Evolutionary conservation across 208 protist genomes (phyloP).

Genomic region (Strigomonas culicis): DNA sequence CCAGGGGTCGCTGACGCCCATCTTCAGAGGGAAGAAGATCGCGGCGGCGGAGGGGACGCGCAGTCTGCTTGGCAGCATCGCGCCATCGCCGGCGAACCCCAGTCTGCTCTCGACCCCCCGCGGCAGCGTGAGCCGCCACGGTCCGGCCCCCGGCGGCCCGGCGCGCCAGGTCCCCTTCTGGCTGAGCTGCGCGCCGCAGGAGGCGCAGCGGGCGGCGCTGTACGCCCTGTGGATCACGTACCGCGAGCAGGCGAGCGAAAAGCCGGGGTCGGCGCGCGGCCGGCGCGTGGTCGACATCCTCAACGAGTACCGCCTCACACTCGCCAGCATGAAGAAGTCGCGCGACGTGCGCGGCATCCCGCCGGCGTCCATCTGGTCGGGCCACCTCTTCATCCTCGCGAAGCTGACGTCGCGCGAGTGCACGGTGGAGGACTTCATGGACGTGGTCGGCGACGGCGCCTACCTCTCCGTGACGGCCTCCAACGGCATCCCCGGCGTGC

Average conservation of each 20-base stretch:
- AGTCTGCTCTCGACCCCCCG: conserved; percentile 14
- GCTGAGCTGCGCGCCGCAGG: conserved; percentile 52
- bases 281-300: conserved; percentile 39
- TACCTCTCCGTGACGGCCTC: conserved; percentile 25
- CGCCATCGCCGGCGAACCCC: conserved; percentile 4
- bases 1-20: conserved; percentile 48
- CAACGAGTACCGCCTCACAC: conserved; percentile 42
- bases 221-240: conserved; percentile 44
- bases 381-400: conserved; percentile 56
- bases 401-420: conserved; percentile 53
- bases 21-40: conserved; percentile 46
- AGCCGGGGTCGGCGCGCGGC: conserved; percentile 30
- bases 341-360: conserved; percentile 25
- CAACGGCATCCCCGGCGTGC: conserved; percentile 31
- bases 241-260: conserved; percentile 39
- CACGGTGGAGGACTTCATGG: conserved; percentile 60
- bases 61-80: background rate
- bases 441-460: conserved; percentile 42
- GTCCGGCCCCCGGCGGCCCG: conserved; percentile 12
- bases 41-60: background rate
- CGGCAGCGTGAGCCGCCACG: conserved; percentile 5
- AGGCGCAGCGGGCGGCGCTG: conserved; percentile 61
- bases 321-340: conserved; percentile 31
- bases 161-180: conserved; percentile 37
- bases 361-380: conserved; percentile 39